Evolutionary conservation across 768 basidiomycete species (phyloP).

Genomic region (Leccinum sublutescens): DNA sequence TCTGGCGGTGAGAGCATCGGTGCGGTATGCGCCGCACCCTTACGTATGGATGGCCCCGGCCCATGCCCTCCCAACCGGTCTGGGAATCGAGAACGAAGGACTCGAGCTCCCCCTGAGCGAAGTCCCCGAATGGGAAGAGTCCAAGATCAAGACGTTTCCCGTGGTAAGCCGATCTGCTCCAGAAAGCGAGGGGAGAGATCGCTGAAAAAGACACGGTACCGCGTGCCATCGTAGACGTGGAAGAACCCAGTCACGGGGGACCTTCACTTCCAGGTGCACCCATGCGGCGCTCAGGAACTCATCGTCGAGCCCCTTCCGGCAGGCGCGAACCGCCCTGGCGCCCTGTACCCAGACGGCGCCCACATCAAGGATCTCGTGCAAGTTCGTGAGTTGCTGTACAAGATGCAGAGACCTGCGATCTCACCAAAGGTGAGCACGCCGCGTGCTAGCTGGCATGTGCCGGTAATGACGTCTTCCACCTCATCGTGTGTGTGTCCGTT

Average conservation of each 20-base stretch:
- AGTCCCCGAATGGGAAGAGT: slow-evolving; percentile 81
- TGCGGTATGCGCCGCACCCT: slow-evolving; percentile 81
- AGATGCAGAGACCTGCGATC: slow-evolving; percentile 88
- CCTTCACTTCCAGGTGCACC: slow-evolving; percentile 90
- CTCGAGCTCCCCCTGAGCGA: slow-evolving; percentile 64
- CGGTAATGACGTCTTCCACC: background rate
- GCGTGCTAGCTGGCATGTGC: background rate
- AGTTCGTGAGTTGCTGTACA: slow-evolving; percentile 74
- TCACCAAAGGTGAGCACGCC: slow-evolving; percentile 55
- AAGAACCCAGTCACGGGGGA: slow-evolving; percentile 85
- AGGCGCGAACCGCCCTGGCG: slow-evolving; percentile 53
- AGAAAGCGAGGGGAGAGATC: background rate
- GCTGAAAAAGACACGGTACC: slow-evolving; percentile 1
- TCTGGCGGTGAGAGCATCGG: slow-evolving; percentile 71
- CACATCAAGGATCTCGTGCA: slow-evolving; percentile 69
- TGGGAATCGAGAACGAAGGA: slow-evolving; percentile 80
- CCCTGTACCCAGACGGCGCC: slow-evolving; percentile 82
- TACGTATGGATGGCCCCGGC: slow-evolving; percentile 90
- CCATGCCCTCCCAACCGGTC: slow-evolving; percentile 69
- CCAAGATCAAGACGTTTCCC: slow-evolving; percentile 69
- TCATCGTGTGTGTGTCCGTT: background rate
- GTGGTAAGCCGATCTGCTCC: slow-evolving; percentile 38
- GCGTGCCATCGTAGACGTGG: slow-evolving; percentile 56
- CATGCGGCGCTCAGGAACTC: slow-evolving; percentile 68
- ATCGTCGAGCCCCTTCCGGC: slow-evolving; percentile 71